Percentiles rank a stretch among this genome's conserved stretches.
Evolutionary conservation across 306 rosid genomes (phyloP).

Genomic region (Vigna hirtella): DNA sequence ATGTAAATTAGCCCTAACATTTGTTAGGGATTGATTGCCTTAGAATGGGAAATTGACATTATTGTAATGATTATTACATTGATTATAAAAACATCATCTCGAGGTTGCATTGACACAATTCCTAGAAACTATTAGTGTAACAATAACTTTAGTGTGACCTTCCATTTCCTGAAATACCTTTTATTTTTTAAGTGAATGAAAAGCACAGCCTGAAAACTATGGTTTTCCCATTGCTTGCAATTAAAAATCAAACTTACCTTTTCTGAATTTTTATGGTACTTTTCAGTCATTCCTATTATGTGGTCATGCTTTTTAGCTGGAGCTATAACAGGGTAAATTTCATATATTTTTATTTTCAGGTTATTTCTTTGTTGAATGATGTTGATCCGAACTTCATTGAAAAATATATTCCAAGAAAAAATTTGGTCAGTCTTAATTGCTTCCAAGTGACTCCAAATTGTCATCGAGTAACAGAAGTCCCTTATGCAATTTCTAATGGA

Average conservation of each 20-base stretch:
- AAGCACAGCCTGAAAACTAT: conserved; percentile 8
- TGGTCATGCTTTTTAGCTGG: conserved; percentile 28
- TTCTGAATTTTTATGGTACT: conserved; percentile 5
- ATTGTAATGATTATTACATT: background rate
- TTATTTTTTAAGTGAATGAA: background rate
- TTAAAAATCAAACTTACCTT: background rate
- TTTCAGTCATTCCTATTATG: conserved; percentile 15
- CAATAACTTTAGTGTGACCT: conserved; percentile 23
- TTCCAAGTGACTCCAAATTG: conserved; percentile 88
- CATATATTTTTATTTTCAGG: conserved; percentile 61
- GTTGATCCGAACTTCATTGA: conserved; percentile 66
- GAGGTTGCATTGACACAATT: background rate
- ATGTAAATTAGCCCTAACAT: background rate
- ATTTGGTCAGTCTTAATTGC: conserved; percentile 59
- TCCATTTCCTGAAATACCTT: background rate
- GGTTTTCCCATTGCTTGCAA: conserved; percentile 23
- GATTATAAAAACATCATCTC: background rate
- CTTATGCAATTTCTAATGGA: conserved; percentile 64
- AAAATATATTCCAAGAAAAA: conserved; percentile 62
- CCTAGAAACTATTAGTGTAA: background rate
- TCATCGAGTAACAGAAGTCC: conserved; percentile 82
- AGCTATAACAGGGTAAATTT: conserved; percentile 20
- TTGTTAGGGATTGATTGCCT: background rate
- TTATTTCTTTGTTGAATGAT: conserved; percentile 64
- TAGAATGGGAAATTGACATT: background rate